phyloP scores from a whole-genome alignment of 345 rosid species.

The Diplotaxis tenuifolia region DNA sequence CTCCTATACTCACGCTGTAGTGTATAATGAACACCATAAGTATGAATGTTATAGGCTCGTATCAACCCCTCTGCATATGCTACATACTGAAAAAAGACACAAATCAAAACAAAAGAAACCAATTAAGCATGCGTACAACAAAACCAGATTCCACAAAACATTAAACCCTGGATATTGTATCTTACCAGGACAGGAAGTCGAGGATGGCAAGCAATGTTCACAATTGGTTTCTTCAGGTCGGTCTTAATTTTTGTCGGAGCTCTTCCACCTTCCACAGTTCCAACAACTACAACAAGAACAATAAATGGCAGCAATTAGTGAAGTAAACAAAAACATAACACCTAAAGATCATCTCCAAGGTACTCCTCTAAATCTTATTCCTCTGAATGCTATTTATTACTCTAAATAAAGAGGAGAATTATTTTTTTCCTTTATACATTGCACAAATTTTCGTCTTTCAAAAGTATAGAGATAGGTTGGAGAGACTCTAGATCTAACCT shows the following conservation, averaged over 20 bases:
- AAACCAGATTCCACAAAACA: background rate
- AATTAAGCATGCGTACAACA: background rate
- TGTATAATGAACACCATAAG: conserved; percentile 87
- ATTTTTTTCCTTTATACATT: too few species aligned
- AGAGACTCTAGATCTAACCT: too few species aligned
- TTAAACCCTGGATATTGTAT: background rate
- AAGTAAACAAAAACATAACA: background rate
- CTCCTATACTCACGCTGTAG: conserved; percentile 66
- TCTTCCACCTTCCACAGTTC: conserved; percentile 93
- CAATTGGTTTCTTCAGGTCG: conserved; percentile 95
- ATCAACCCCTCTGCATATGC: conserved; percentile 97
- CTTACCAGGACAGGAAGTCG: conserved; percentile 88
- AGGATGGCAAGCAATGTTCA: conserved; percentile 95
- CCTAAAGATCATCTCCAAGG: background rate
- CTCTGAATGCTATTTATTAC: background rate
- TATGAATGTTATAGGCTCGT: conserved; percentile 91
- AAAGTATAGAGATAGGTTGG: too few species aligned
- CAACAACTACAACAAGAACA: conserved; percentile 64
- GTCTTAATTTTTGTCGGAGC: conserved; percentile 92
- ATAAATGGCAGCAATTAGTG: too few species aligned
- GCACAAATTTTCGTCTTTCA: too few species aligned
- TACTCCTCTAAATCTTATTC: background rate
- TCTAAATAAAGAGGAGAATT: too few species aligned
- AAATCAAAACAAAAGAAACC: background rate
- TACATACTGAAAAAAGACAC: conserved; percentile 65